phyloP scores from a whole-genome alignment of 371 early-diverging fungal species.

The Nematocida minor region DNA sequence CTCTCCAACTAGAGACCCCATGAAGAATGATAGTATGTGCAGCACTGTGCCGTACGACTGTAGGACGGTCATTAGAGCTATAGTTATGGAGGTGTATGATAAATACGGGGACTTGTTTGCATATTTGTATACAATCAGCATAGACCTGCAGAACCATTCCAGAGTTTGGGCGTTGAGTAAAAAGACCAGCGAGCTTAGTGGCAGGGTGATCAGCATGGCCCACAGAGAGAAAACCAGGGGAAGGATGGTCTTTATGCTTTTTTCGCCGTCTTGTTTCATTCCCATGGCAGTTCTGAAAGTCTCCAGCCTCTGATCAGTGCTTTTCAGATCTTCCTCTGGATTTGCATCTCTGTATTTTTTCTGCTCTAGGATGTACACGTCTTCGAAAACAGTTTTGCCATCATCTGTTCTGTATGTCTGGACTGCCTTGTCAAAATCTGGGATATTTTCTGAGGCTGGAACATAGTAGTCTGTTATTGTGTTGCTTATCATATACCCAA shows the following conservation, averaged over 20 bases:
- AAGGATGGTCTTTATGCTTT: neutral
- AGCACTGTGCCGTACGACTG: neutral
- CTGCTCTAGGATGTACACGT: neutral
- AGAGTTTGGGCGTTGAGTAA: neutral
- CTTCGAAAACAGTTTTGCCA: neutral
- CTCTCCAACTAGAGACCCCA: slow-evolving; percentile 7
- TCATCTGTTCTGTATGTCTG: neutral
- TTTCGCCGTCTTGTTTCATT: neutral
- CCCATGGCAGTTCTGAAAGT: neutral
- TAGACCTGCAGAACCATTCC: no score
- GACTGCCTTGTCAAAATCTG: neutral
- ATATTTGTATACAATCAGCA: neutral
- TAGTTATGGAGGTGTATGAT: neutral
- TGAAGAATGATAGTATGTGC: neutral
- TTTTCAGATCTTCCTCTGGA: neutral
- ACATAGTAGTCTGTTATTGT: neutral
- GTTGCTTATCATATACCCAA: neutral
- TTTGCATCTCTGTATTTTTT: neutral
- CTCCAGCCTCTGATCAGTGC: no score
- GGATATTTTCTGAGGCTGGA: neutral
- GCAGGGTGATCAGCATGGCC: neutral
- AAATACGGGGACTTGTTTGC: neutral
- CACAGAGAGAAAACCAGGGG: neutral
- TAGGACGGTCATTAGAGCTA: neutral
- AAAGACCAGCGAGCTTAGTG: neutral